phyloP scores from a whole-genome alignment of 169 alveolate genomes.

The Ichthyophthirius multifiliis region DNA sequence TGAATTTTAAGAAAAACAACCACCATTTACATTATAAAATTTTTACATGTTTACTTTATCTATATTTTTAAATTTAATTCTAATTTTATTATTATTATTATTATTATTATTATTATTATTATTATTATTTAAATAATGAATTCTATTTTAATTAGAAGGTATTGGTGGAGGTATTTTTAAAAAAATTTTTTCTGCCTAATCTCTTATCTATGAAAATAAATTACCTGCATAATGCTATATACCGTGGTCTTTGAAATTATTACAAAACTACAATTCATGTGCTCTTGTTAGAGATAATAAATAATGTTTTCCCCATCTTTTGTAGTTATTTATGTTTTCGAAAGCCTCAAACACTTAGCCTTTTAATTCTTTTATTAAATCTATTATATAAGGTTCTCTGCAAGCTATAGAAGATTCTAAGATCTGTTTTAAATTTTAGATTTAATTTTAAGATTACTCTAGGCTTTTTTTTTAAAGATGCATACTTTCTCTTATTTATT shows the following conservation, averaged over 20 bases:
- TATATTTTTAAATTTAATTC: background rate
- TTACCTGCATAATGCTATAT: conserved; percentile 6
- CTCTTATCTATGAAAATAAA: background rate
- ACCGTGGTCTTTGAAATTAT: conserved; percentile 13
- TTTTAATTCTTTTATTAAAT: background rate
- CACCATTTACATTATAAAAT: background rate
- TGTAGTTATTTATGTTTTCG: background rate
- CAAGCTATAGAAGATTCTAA: too few species aligned
- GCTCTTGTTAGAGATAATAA: background rate
- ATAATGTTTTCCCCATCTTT: conserved; percentile 10
- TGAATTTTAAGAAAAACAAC: conserved; percentile 1
- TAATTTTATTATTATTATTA: background rate
- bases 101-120: background rate
- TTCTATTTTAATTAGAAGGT: conserved; percentile 2
- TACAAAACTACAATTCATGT: background rate
- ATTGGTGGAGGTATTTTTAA: conserved; percentile 13
- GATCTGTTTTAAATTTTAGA: too few species aligned
- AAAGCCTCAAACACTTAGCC: background rate
- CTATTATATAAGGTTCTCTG: too few species aligned
- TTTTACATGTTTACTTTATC: background rate
- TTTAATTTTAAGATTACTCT: background rate
- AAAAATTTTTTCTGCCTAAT: conserved; percentile 6
- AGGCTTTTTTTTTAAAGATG: background rate
- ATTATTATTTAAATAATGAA: background rate
- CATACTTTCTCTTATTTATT: background rate